Percentiles rank a stretch among this genome's conserved stretches.
Conservation (phyloP, 306 rosid genomes). For the Quercus cerris region DNA sequence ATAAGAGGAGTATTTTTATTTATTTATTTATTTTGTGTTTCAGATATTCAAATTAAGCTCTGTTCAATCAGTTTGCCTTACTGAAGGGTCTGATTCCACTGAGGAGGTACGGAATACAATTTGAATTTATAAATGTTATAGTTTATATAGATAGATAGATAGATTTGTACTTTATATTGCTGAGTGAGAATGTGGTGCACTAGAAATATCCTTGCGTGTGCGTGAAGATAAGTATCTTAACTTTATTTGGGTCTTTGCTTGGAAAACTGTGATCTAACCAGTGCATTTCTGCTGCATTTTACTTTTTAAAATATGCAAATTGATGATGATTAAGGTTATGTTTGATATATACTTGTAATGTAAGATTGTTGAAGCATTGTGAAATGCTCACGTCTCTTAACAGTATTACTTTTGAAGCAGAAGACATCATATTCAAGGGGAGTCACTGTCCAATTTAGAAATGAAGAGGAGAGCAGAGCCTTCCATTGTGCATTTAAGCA, state of each 20-base stretch:
- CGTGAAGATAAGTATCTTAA: neutral
- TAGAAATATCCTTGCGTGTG: neutral
- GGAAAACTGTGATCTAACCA: neutral
- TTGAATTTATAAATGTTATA: neutral
- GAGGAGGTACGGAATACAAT: slow-evolving; percentile 47
- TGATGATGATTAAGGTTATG: neutral
- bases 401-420: slow-evolving; percentile 46
- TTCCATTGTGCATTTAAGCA: slow-evolving; percentile 70
- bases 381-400: slow-evolving; percentile 20
- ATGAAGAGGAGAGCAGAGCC: slow-evolving; percentile 67
- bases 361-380: neutral
- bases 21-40: slow-evolving; percentile 17
- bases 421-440: slow-evolving; percentile 65
- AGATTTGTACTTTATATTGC: neutral
- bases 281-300: neutral
- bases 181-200: neutral
- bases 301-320: neutral
- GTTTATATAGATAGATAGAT: neutral
- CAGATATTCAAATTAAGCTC: slow-evolving; percentile 73
- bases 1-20: slow-evolving; percentile 4
- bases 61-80: slow-evolving; percentile 63
- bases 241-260: neutral
- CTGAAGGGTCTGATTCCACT: slow-evolving; percentile 42
- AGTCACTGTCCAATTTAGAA: slow-evolving; percentile 58
- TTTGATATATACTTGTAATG: neutral